These are phyloP conservation scores for Fonsecaea pugnacius DNA, from an alignment of 2,329 filamentous ascomycete species.

Conservation along the genomic window DNA sequence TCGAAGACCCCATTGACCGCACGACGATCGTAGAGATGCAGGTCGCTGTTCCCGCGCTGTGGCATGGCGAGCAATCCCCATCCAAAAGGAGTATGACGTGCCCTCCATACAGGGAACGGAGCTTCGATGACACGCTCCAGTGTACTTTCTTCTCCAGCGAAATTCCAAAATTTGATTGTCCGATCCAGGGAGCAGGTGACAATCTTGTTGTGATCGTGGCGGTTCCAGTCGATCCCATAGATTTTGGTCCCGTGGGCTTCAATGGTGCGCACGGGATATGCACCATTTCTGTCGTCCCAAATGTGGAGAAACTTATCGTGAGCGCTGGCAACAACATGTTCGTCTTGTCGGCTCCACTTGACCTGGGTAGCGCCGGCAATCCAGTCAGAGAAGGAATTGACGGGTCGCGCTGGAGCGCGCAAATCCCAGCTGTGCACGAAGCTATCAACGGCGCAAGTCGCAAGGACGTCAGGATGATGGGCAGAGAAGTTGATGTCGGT, in stretches of 20 bases:
- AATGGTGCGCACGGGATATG: constrained; percentile 78
- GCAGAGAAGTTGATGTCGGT: constrained; percentile 97
- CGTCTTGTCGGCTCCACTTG: constrained; percentile 87
- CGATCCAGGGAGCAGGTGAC: constrained; percentile 89
- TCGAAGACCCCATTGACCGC: constrained; percentile 40
- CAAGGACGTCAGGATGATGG: constrained; percentile 84
- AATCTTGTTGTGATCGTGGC: constrained; percentile 71
- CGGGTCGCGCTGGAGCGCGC: constrained; percentile 72
- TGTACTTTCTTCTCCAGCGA: constrained; percentile 63
- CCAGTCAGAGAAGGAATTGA: constrained; percentile 86
- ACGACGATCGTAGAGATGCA: constrained; percentile 78
- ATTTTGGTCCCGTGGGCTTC: constrained; percentile 90
- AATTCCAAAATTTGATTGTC: constrained; percentile 94
- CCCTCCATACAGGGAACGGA: constrained; percentile 86
- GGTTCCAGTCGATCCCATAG: constrained; percentile 93
- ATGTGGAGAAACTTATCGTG: constrained; percentile 87
- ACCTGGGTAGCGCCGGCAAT: constrained; percentile 92
- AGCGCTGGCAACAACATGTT: constrained; percentile 85
- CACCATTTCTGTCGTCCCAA: constrained; percentile 84
- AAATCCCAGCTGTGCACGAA: constrained; percentile 94
- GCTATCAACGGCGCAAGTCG: constrained; percentile 89
- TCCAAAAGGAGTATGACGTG: constrained; percentile 88
- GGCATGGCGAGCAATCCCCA: constrained; percentile 87
- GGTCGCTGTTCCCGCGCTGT: constrained; percentile 80
- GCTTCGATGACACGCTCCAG: constrained; percentile 80